Evolutionary conservation across 768 basidiomycete genomes (phyloP).

Genomic region (Dentipellis fragilis): DNA sequence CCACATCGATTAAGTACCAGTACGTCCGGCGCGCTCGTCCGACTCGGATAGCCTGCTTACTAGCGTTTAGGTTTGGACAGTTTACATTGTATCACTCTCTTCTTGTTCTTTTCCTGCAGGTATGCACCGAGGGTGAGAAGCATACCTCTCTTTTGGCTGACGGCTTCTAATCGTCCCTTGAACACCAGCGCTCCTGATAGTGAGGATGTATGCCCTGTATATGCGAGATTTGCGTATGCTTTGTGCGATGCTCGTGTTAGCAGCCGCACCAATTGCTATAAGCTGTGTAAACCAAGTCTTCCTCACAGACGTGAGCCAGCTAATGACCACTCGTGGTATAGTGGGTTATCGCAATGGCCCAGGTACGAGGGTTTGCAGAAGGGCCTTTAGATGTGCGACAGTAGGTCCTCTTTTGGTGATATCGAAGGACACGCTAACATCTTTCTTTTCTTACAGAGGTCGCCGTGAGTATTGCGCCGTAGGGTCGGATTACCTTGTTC

Average conservation of each 20-base stretch:
- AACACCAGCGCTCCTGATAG: neutral
- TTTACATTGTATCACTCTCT: neutral
- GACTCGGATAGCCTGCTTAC: too few species aligned
- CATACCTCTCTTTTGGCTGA: neutral
- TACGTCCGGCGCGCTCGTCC: too few species aligned
- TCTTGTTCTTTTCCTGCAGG: neutral
- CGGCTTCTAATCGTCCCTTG: too few species aligned
- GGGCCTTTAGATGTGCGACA: neutral
- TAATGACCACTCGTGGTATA: neutral
- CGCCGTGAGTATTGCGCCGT: neutral
- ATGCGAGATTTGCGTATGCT: neutral
- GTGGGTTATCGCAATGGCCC: neutral
- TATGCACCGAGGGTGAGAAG: neutral
- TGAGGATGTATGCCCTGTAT: slow-evolving; percentile 3
- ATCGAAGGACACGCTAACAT: too few species aligned
- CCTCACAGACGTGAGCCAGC: neutral
- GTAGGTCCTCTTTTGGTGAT: too few species aligned
- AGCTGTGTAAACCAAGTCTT: neutral
- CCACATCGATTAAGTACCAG: too few species aligned
- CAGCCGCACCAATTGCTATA: neutral
- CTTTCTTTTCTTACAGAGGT: neutral
- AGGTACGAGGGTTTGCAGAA: neutral
- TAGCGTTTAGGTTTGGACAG: neutral
- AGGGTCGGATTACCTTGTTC: neutral
- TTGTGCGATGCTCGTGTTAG: neutral